These are phyloP conservation scores for Fusarium agapanthi DNA, from an alignment of 2,329 filamentous ascomycete species.

Conservation along the genomic window DNA sequence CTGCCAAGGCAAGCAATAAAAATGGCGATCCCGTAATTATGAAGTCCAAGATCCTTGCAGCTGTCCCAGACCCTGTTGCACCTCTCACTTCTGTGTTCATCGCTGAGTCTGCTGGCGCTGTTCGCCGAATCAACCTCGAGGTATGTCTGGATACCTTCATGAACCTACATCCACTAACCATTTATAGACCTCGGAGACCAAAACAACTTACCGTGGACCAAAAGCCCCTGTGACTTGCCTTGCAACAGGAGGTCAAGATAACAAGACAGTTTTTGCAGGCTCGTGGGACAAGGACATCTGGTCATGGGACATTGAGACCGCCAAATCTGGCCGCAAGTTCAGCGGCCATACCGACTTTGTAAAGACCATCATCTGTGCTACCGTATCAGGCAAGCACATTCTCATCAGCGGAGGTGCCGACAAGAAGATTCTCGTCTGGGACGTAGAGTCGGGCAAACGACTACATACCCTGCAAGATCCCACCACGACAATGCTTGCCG, in stretches of 20 bases:
- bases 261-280: conserved; percentile 78
- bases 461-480: conserved; percentile 83
- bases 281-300: conserved; percentile 95
- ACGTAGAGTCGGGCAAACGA: conserved; percentile 71
- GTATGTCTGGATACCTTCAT: conserved; percentile 56
- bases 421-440: conserved; percentile 85
- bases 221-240: conserved; percentile 82
- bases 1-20: conserved; percentile 76
- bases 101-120: conserved; percentile 85
- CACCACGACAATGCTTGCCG: conserved; percentile 73
- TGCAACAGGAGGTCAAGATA: conserved; percentile 67
- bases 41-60: conserved; percentile 85
- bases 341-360: conserved; percentile 91
- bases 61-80: conserved; percentile 72
- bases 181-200: conserved; percentile 45
- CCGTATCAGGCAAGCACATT: conserved; percentile 66
- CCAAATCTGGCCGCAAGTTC: conserved; percentile 65
- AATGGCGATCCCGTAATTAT: conserved; percentile 83
- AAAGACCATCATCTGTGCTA: conserved; percentile 75
- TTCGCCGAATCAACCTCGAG: conserved; percentile 78
- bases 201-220: conserved; percentile 72
- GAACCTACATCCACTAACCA: conserved; percentile 4
- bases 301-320: conserved; percentile 77
- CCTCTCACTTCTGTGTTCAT: conserved; percentile 71
- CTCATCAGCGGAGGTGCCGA: conserved; percentile 82